phyloP scores from a whole-genome alignment of 2,329 filamentous ascomycete genomes.

The Fusarium xyrophilum region DNA sequence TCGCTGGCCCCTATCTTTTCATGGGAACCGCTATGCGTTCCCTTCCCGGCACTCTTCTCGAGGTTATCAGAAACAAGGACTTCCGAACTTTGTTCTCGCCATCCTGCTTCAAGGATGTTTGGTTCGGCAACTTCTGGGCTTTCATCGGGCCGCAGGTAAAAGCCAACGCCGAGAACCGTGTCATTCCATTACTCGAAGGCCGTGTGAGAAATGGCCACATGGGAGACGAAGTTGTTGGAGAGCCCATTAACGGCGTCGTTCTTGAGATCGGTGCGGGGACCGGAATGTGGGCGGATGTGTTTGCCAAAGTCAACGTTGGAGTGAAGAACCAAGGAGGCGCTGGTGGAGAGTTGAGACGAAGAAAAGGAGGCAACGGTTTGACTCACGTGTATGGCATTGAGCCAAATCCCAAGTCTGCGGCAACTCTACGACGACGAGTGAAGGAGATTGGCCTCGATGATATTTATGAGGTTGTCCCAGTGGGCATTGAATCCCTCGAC shows the following conservation, averaged over 20 bases:
- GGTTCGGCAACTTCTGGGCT: constrained; percentile 70
- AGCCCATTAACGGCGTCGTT: constrained; percentile 58
- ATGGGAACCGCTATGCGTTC: constrained; percentile 56
- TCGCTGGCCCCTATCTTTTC: constrained; percentile 61
- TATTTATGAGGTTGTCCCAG: constrained; percentile 67
- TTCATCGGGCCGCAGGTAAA: constrained; percentile 59
- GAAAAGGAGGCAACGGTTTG: constrained; percentile 40
- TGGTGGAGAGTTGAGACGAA: constrained; percentile 32
- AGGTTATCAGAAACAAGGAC: constrained; percentile 49
- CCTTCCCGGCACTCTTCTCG: constrained; percentile 58
- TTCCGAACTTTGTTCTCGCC: constrained; percentile 51
- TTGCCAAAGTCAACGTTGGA: constrained; percentile 45
- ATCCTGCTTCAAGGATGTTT: constrained; percentile 53
- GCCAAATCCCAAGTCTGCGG: constrained; percentile 64
- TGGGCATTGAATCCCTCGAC: constrained; percentile 66
- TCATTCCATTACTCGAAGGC: constrained; percentile 63
- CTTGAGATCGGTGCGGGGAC: constrained; percentile 69
- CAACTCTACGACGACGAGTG: constrained; percentile 55
- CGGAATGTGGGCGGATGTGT: constrained; percentile 66
- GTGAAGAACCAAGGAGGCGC: neutral
- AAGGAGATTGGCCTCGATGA: constrained; percentile 60
- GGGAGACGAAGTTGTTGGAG: constrained; percentile 43
- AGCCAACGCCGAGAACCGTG: constrained; percentile 48
- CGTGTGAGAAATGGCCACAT: constrained; percentile 50
- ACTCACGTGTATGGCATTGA: constrained; percentile 68